Base-by-base conservation (phyloP, 768 basidiomycete genomes). In the Phlebiopsis flavidoalba region DNA sequence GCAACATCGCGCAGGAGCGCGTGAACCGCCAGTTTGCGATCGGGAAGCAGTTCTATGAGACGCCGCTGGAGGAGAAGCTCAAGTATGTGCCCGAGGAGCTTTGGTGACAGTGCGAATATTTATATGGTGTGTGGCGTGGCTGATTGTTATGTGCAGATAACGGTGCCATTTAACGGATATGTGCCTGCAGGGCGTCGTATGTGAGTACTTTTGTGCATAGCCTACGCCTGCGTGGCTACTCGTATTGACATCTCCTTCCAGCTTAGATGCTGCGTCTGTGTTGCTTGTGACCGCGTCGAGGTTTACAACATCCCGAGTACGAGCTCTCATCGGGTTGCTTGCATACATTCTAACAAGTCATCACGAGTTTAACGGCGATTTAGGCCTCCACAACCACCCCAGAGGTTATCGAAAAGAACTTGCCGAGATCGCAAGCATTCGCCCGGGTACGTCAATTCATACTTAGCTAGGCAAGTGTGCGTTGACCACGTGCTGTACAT, bases 241-340 rank as follows among this genome's bases (percentile, higher is more conserved):
- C 26, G 57, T 47, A 24, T 4, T 37, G 4, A 21, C 26, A 37
- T 5, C 1, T 47, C 3, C 17, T 12, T 10, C 12, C 48, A 77
- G 76, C 35, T 68, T 77, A n/a, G 73, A 76, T 48, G 58, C 69
- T 1, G 69, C 70, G 22, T 70, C 74, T 15, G 78, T 76, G 1
- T 57, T 81, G 8, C 67, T n/a, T n/a, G 69, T 12, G 81, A 80
- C 63, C 72, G 74, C 60, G 72, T 74, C 15, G 81, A 82, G 65
- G 73, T 80, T 6, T 82, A 80, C 67, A 82, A 83, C 67, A 80
- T 80, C 53, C 79, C 78, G 2, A 80, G 77, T 76, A 60, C n/a
- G 72, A 58, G 7, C 17, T 8, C 36, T 31, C 17, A 15, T 3
- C 8, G 45, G 11, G 48, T 22, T 40, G 58, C 40, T 12, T 12